phyloP scores from a whole-genome alignment of 192 early-diverging fungal genomes.

The Funneliformis geosporum region DNA sequence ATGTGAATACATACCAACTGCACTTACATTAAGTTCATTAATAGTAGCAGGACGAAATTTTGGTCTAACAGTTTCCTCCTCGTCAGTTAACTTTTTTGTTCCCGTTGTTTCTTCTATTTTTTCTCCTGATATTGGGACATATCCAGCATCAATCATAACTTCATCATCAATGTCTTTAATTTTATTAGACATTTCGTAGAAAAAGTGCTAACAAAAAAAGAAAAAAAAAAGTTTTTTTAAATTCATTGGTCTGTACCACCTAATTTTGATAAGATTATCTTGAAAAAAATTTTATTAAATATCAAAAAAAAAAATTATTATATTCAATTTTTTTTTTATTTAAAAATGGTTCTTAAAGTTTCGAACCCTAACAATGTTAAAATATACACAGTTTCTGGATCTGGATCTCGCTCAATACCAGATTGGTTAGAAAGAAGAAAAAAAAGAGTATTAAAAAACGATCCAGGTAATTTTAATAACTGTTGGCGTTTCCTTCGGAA shows the following conservation, averaged over 20 bases:
- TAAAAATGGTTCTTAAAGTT: constrained; percentile 76
- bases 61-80: background rate
- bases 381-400: constrained; percentile 80
- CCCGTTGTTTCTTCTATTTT: background rate
- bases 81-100: background rate
- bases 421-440: constrained; percentile 93
- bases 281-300: no score
- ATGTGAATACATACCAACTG: background rate
- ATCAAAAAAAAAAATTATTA: background rate
- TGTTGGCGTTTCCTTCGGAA: no score
- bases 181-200: background rate
- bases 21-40: background rate
- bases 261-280: no score
- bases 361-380: constrained; percentile 92
- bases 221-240: background rate
- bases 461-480: constrained; percentile 57
- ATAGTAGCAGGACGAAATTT: background rate
- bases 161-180: background rate
- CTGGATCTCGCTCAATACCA: constrained; percentile 80
- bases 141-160: background rate
- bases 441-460: constrained; percentile 84
- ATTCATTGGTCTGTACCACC: no score
- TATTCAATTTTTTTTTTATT: background rate
- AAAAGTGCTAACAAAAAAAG: background rate
- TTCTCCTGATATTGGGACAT: background rate